Evolutionary conservation across 371 early-diverging fungal species (phyloP).

Genomic region (Blakeslea trispora): DNA sequence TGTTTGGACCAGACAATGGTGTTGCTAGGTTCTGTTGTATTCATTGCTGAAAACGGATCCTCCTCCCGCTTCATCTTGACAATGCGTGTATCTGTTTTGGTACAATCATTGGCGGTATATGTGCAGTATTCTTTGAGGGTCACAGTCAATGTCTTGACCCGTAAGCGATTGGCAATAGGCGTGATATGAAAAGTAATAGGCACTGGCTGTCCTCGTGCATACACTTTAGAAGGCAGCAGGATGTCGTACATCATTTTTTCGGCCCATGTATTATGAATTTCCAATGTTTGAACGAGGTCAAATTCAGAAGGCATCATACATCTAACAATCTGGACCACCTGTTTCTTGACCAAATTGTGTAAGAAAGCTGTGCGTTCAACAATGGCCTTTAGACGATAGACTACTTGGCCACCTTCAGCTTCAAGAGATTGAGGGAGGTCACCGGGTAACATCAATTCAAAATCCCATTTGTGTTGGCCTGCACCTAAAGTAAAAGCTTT

Average conservation of each 20-base stretch:
- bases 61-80: conserved; percentile 19
- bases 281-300: conserved; percentile 34
- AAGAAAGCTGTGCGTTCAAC: conserved; percentile 45
- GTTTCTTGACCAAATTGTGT: conserved; percentile 38
- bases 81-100: conserved; percentile 45
- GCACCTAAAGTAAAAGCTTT: conserved; percentile 28
- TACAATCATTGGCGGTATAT: conserved; percentile 33
- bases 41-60: conserved; percentile 27
- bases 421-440: conserved; percentile 49
- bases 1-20: conserved; percentile 23
- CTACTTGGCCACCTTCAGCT: conserved; percentile 40
- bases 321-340: conserved; percentile 29
- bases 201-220: conserved; percentile 38
- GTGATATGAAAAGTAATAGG: conserved; percentile 41
- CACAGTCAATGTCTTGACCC: conserved; percentile 31
- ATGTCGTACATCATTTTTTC: conserved; percentile 49
- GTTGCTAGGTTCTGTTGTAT: conserved; percentile 9
- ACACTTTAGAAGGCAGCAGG: conserved; percentile 39
- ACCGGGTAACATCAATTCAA: conserved; percentile 43
- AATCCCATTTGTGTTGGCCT: conserved; percentile 40
- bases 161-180: conserved; percentile 36
- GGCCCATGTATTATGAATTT: conserved; percentile 47
- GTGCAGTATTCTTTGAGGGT: conserved; percentile 48
- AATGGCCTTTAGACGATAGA: conserved; percentile 39
- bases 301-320: conserved; percentile 42